Base-by-base conservation (phyloP, 352 stramenopile species). In the Phytophthora pistaciae region DNA sequence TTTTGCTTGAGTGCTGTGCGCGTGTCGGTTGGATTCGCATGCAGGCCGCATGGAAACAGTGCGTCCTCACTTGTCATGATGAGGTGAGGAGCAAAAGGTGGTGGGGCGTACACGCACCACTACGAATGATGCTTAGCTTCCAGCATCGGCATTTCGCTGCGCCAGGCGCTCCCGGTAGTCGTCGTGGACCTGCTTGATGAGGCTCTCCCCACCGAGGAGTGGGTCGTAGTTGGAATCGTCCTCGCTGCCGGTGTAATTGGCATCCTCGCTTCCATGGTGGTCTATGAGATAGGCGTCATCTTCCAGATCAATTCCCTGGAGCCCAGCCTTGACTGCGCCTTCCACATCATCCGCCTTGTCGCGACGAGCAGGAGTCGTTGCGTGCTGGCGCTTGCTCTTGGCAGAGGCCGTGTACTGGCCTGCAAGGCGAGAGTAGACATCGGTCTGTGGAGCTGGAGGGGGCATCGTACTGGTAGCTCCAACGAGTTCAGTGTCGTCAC, bases 391-490 rank as follows among this genome's bases (percentile, higher is more conserved):
- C 54, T 96, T 96, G 69, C 72, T 95, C 63, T 96, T 88, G 9
- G 89, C 88, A 18, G 89, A 95, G 11, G 86, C 84, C 2, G 89
- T 96, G 75, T 95, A 96, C 49, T 94, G 87, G 16, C 83, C 87
- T 8, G 87, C 88, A 36, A 96, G 79, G 21, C 89, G 74, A 9
- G 87, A 92, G 82, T 95, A 96, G 11, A 96, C 89, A 56, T 96
- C 89, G 27, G 75, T 70, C 23, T 90, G 80, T 11, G 86, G 79
- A 21, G 81, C 75, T 65, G 85, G 86, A 50, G 88, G 82, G 4
- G 87, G 86, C 20, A 85, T 72, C 33, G 63, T 44, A 20, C 60
- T 57, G 21, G 53, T 40, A 38, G 10, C 36, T 16, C 13, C 36
- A 18, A 44, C 25, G 10, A 63, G 33, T 25, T 74, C 66, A 54